phyloP scores from a whole-genome alignment of 805 yeast species.

The Nematodospora valgi region DNA sequence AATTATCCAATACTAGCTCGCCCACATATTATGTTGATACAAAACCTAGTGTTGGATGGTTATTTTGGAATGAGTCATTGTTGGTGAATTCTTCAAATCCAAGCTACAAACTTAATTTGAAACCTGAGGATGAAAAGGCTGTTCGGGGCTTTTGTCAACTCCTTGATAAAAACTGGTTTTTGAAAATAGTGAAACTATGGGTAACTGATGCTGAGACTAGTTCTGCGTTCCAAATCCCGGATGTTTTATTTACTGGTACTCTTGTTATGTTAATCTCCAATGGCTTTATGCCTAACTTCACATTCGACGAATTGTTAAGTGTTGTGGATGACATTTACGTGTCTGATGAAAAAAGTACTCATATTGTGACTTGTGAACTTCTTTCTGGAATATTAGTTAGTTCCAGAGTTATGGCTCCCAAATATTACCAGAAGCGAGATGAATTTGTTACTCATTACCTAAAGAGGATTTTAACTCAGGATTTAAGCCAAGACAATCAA shows the following conservation, averaged over 20 bases:
- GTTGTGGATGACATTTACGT: slow-evolving; percentile 51
- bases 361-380: slow-evolving; percentile 71
- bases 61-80: slow-evolving; percentile 67
- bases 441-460: slow-evolving; percentile 44
- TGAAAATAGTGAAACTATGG: slow-evolving; percentile 45
- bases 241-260: slow-evolving; percentile 55
- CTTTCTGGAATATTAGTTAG: slow-evolving; percentile 60
- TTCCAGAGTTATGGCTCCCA: slow-evolving; percentile 38
- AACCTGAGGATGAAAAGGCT: slow-evolving; percentile 38
- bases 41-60: slow-evolving; percentile 59
- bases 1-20: slow-evolving; percentile 44
- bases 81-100: slow-evolving; percentile 41
- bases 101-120: slow-evolving; percentile 26
- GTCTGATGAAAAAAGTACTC: slow-evolving; percentile 68
- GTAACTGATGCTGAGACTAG: slow-evolving; percentile 66
- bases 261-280: slow-evolving; percentile 48
- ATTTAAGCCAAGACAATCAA: slow-evolving; percentile 69
- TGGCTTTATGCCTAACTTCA: slow-evolving; percentile 39
- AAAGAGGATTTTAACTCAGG: slow-evolving; percentile 45
- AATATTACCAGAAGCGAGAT: slow-evolving; percentile 39
- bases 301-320: slow-evolving; percentile 50
- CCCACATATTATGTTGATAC: slow-evolving; percentile 59
- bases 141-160: slow-evolving; percentile 41
- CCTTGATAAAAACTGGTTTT: slow-evolving; percentile 60
- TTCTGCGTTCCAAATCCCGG: slow-evolving; percentile 61